A percentile compares a stretch with the other conserved stretches of the same genome.
Evolutionary conservation across 2,329 filamentous ascomycete genomes (phyloP).

Genomic region (Blastomyces parvus): DNA sequence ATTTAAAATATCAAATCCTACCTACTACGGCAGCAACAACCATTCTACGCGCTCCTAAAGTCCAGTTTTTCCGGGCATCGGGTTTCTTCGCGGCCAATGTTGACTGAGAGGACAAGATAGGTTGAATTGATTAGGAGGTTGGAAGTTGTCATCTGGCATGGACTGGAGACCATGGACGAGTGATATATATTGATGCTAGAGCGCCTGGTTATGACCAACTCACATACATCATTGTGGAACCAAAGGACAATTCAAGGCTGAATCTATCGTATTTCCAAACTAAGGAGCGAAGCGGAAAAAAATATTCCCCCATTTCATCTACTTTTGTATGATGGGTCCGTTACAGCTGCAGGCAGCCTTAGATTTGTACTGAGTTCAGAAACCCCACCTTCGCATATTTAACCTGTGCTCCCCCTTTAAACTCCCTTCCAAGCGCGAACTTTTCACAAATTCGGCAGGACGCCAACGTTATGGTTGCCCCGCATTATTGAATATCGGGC

Average conservation of each 20-base stretch:
- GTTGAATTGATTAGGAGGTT: not conserved
- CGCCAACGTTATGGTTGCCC: not conserved
- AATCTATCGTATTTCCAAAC: not conserved
- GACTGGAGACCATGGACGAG: not conserved
- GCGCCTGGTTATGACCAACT: not conserved
- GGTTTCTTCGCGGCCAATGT: not conserved
- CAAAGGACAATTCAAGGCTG: not conserved
- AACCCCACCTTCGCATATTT: not conserved
- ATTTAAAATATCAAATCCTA: not conserved
- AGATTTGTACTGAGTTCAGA: not conserved
- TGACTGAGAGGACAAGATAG: not conserved
- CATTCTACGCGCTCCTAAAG: not conserved
- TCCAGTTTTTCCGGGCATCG: not conserved
- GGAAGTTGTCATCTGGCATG: not conserved
- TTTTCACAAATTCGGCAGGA: not conserved
- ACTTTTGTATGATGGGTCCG: not conserved
- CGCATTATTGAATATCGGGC: constrained; percentile 4
- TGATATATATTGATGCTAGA: not conserved
- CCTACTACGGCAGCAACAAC: not conserved
- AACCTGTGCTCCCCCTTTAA: not conserved
- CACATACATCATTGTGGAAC: not conserved
- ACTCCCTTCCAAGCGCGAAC: not conserved
- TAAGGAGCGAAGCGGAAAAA: not conserved
- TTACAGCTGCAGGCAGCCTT: not conserved
- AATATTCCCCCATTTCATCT: not conserved